Base-by-base conservation (phyloP, 148 eudicot genomes). In the Vaccinium corymbosum region DNA sequence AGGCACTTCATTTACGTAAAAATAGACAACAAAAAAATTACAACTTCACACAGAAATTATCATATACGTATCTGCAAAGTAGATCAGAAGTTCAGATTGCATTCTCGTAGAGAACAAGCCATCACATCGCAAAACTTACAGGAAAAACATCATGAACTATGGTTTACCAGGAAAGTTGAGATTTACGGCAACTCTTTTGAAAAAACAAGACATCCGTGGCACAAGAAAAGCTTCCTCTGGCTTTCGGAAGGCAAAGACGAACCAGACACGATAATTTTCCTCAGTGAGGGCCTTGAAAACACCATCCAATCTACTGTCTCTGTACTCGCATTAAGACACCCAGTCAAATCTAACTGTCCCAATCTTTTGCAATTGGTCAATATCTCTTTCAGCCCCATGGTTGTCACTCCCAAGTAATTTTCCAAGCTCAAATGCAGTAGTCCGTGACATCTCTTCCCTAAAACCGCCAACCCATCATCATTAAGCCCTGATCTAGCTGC, bases 141-240 rank as follows among this genome's bases (percentile, higher is more conserved):
- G 3, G 15, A 13, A 12, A 13, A 53, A 53, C 3, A 53, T 53
- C 57, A 53, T 53, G 14, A 53, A 53, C 14, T 53, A 76, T 12
- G 29, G 57, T 3, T 4, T 22, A 62, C 59, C 15, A 15, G 35
- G 35, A 32, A 32, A 32, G 35, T 32, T 32, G 35, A 32, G 35
- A 32, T 32, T 32, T 32, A 32, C 35, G 35, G 35, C 35, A 32
- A 32, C 35, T 32, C 35, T 32, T 32, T 32, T 1, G 35, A 32
- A 0, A 76, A 61, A 51, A 93, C 90, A 38, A 72, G 81, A 56
- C 95, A 93, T 59, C 95, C 95, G 85, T 93, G 95, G 68, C 83
- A 82, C 90, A 89, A 82, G 79, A 85, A 86, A 84, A 89, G 82
- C 56, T 48, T 77, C 82, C 80, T 84, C 90, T 88, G 88, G 66